Base-by-base conservation (phyloP, 148 eudicot genomes). In the Euryodendron excelsum region DNA sequence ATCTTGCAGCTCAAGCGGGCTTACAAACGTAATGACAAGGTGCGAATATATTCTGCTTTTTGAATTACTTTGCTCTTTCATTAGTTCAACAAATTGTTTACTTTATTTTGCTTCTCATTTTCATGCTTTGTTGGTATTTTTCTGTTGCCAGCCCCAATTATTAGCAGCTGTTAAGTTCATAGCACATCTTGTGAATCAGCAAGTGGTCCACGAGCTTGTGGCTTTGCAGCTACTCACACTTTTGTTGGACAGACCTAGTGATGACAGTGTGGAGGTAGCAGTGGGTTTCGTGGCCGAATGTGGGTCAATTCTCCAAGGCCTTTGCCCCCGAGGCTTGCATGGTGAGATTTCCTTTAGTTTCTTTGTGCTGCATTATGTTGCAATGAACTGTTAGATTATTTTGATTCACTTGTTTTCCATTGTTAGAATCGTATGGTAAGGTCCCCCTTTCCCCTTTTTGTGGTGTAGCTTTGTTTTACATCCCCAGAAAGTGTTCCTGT, bases 201-300 rank as follows among this genome's bases (percentile, higher is more conserved):
- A 89, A 86, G 90, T 95, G 69, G 91, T 92, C 75, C 89, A 91
- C 63, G 99, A 95, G 93, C 86, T 93, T 61, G 83, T 95, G 65
- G 96, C 96, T 30, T 82, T 95, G 69, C 97, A 95, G 79, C 83
- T 95, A 78, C 89, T 95, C 14, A 91, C 91, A 8, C 81, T 90
- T 65, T 61, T 95, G 71, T 82, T 93, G 79, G 94, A 88, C 48
- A 86, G 90, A 76, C 99, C 97, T 44, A 90, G 96, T 5, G 99
- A 95, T 84, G 97, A 95, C 50, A 93, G 99, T 80, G 97, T 95
- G 60, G 97, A 93, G 83, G 97, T 95, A 14, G 97, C 99, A 30
- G 99, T 91, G 61, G 99, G 96, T 11, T 95, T 95, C 80, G 96
- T 90, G 59, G 93, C 97, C 0, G 93, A 92, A 78, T 93, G 96